Evolutionary conservation across 495 filamentous ascomycete species (phyloP), one percentile per base, ranked within the genome.

Genomic region (Talaromyces proteolyticus): DNA sequence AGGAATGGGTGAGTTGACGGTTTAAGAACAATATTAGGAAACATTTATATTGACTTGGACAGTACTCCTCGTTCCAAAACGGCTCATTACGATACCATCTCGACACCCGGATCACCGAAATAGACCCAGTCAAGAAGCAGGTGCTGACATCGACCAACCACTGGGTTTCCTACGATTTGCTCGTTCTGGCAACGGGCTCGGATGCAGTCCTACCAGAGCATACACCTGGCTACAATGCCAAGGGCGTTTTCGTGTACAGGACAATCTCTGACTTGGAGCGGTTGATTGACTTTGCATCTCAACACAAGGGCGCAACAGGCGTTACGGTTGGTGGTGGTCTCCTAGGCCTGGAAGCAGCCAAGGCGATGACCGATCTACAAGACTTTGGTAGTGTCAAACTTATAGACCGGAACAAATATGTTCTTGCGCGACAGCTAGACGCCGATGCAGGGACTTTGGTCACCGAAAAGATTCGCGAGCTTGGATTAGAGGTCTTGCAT

Each of bases 211-310:
- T 95, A 2, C 92, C 92, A 0, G 72, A 74, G 12, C 75, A 85
- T 48, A 95, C 88, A 0, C 90, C 92, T 0, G 90, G 90, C 49
- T 75, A 95, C 57, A 84, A 93, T 63, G 89, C 89, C 25, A 79
- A 81, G 16, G 92, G 92, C 6, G 86, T 96, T 25, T 97, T 97
- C 58, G 91, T 96, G n/a, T 96, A 97, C 65, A 79, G 92, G 16
- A 95, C 88, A 0, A 90, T 96, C 48, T 80, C 84, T 2, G 92
- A 97, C 61, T 69, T 97, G 6, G 77, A 95, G 59, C 79, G 78
- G 16, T 75, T 97, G 4, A 97, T 97, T 29, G 69, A 76, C 3
- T 96, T 87, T 57, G 79, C 89, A 0, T 59, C 66, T 3, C 64
- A 69, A 11, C 77, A 82, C 42, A 87, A 82, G 53, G 90, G 88